Evolutionary conservation across 352 stramenopile genomes (phyloP).

Genomic region (Pythium insidiosum): DNA sequence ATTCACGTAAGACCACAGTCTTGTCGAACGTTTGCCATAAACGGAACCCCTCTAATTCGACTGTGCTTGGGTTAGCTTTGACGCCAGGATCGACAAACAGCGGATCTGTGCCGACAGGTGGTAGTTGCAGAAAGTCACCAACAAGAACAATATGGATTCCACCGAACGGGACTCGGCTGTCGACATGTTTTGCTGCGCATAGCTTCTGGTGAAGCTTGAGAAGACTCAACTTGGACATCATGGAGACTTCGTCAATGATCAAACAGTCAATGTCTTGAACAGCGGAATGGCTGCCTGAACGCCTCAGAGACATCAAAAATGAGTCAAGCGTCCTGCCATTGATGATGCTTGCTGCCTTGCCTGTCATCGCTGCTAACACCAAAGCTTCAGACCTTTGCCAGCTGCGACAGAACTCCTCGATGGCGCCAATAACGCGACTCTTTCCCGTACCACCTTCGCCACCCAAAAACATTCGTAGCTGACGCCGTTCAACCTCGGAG

Average conservation of each 20-base stretch:
- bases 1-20: slow-evolving; percentile 2
- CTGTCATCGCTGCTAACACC: slow-evolving; percentile 3
- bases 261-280: background rate
- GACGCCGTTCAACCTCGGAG: no score
- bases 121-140: slow-evolving; percentile 1
- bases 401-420: background rate
- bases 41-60: background rate
- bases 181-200: background rate
- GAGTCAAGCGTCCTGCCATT: slow-evolving; percentile 2
- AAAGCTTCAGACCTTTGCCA: background rate
- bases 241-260: background rate
- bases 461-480: slow-evolving; percentile 2
- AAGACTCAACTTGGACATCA: background rate
- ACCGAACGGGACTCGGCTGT: background rate
- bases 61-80: background rate
- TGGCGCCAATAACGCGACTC: slow-evolving; percentile 3
- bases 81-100: background rate
- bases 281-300: background rate
- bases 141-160: background rate
- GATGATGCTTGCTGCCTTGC: slow-evolving; percentile 12
- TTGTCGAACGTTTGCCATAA: background rate
- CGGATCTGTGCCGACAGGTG: background rate
- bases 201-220: background rate
- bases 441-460: slow-evolving; percentile 1
- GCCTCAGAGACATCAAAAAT: slow-evolving; percentile 3